Evolutionary conservation across 2,329 filamentous ascomycete genomes (phyloP), one percentile per base, ranked within the genome.

Genomic region (Nakataea oryzae): DNA sequence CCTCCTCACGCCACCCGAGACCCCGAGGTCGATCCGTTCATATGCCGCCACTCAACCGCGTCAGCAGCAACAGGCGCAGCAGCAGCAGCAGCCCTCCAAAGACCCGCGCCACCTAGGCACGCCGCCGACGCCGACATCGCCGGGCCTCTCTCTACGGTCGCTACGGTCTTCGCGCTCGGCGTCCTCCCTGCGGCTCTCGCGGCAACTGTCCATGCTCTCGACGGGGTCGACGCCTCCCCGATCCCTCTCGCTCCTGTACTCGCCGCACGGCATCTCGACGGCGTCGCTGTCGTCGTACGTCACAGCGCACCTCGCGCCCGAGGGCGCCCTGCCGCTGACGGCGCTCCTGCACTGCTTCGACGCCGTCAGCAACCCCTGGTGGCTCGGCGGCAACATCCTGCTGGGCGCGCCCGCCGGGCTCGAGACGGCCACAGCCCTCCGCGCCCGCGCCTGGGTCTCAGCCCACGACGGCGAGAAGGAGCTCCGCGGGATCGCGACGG

Each of bases 331-430:
- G 3, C 86, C 85, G 0, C 74, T 90, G 24, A 87, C 84, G 0
- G 81, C 82, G 0, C 79, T 90, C 5, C 75, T 90, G 21, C 86
- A 89, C 70, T 83, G 81, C 61, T 86, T 88, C 72, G 83, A 87
- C 67, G 74, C 74, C 11, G 79, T 86, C 29, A 73, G 77, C 26
- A 85, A 83, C 57, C 82, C 83, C 0, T 86, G 83, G 81, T 86
- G 82, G 72, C 71, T 87, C 2, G 85, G 84, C 47, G 84, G 85
- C 0, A 81, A 82, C 60, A 80, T 86, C 60, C 81, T 80, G 28
- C 75, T 77, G 2, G 85, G 85, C 0, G 78, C 79, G 12, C 82
- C 84, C 0, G 78, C 80, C 13, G 86, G 86, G 0, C 70, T 81
- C 29, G 79, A 84, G 62, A 82, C 86, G 29, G 84, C 84, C 2